Percentiles rank a stretch among this genome's conserved stretches.
Conservation (phyloP, 2,329 filamentous ascomycete genomes). For the Paecilomyces niveus region DNA sequence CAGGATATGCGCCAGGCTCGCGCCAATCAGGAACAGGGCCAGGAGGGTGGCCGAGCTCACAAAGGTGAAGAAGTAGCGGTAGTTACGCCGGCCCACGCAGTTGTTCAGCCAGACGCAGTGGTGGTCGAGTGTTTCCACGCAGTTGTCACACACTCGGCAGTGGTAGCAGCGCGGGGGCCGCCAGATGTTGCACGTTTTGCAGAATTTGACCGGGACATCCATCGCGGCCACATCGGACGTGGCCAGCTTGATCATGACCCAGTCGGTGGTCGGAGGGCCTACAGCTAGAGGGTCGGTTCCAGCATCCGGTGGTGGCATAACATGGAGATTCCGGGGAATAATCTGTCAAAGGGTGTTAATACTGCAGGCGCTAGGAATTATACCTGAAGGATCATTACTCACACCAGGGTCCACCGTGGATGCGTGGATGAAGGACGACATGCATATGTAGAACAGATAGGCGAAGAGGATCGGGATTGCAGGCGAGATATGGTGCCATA, state of each 20-base stretch:
- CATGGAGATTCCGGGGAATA: slow-evolving; percentile 83
- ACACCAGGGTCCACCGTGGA: slow-evolving; percentile 89
- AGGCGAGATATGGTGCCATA: slow-evolving; percentile 81
- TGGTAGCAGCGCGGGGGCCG: slow-evolving; percentile 91
- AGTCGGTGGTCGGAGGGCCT: slow-evolving; percentile 83
- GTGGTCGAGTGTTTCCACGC: slow-evolving; percentile 93
- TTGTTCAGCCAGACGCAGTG: slow-evolving; percentile 99
- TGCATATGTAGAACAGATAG: slow-evolving; percentile 82
- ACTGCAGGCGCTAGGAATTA: neutral
- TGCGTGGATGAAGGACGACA: slow-evolving; percentile 91
- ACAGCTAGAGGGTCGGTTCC: slow-evolving; percentile 74
- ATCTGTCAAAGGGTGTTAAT: slow-evolving; percentile 51
- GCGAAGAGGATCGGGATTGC: slow-evolving; percentile 84
- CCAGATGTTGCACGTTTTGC: slow-evolving; percentile 97
- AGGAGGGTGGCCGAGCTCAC: slow-evolving; percentile 73
- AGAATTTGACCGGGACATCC: slow-evolving; percentile 98
- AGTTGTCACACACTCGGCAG: slow-evolving; percentile 94
- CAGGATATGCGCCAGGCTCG: slow-evolving; percentile 73
- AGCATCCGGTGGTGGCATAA: slow-evolving; percentile 68
- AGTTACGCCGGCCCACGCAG: slow-evolving; percentile 92
- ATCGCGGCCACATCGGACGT: slow-evolving; percentile 73
- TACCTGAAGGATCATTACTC: slow-evolving; percentile 37
- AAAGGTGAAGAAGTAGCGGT: slow-evolving; percentile 95
- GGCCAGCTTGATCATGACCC: slow-evolving; percentile 82
- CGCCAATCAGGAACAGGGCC: slow-evolving; percentile 65